Evolutionary conservation across 352 stramenopile species (phyloP), one percentile per base, ranked within the genome.

Genomic region (Pythium grandisporangium): DNA sequence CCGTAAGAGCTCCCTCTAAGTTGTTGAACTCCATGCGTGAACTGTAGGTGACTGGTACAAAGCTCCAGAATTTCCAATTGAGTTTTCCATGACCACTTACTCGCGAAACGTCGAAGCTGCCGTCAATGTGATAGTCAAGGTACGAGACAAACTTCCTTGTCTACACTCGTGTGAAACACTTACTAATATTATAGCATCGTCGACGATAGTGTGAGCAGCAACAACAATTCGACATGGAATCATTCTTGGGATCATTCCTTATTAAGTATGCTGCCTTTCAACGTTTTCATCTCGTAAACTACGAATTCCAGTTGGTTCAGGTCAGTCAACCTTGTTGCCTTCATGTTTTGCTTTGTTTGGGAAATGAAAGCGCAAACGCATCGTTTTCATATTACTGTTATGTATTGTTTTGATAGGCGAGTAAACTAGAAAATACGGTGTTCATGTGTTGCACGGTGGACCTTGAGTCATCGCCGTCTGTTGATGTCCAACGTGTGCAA

Each of bases 171-270:
- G n/a, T n/a, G n/a, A n/a, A n/a, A n/a, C n/a, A n/a, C n/a, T n/a
- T n/a, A n/a, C n/a, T n/a, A n/a, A n/a, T n/a, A n/a, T n/a, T n/a
- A n/a, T n/a, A n/a, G n/a, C n/a, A n/a, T n/a, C n/a, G n/a, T n/a
- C n/a, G n/a, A n/a, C n/a, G n/a, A 0, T 11, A 83, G 69, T 77
- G 62, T 33, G 14, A 63, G 25, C 46, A 34, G 19, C 63, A 84
- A 42, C 63, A 72, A 35, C 39, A 64, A 26, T 76, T 87, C 34
- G 66, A 84, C 37, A 59, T 70, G 12, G 74, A 87, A 45, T 37
- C 48, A 7, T 84, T 84, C 41, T 34, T 87, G 7, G 58, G 57
- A 3, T 27, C 43, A 4, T 75, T 84, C 44, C 41, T 87, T 21
- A 49, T 56, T 37, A 58, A 44, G 6, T 81, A 80, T 26, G 50